Conservation (phyloP, 345 rosid genomes). For the Citrus sinensis region DVS_A1.0 CM039163.1:48878001-48878500, state of each 20-base stretch:
- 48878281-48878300: constrained; percentile 24
- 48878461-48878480: constrained; percentile 65
- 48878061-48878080: constrained; percentile 10
- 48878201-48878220: constrained; percentile 82
- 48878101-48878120: constrained; percentile 85
- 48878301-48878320: constrained; percentile 8
- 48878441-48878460: constrained; percentile 81
- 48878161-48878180: constrained; percentile 86
- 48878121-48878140: constrained; percentile 85
- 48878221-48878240: constrained; percentile 89
- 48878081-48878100: constrained; percentile 71
- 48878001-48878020: neutral
- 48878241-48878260: constrained; percentile 86
- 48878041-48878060: constrained; percentile 8
- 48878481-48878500: neutral
- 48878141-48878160: constrained; percentile 90
- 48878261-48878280: constrained; percentile 96
- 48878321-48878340: constrained; percentile 11
- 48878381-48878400: constrained; percentile 74
- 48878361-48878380: constrained; percentile 97
- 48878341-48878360: constrained; percentile 19
- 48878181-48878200: constrained; percentile 90
- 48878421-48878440: constrained; percentile 77
- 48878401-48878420: constrained; percentile 80
- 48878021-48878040: neutral